Percentiles rank a stretch among this genome's conserved stretches.
phyloP scores from a whole-genome alignment of 306 rosid species.

The Ammopiptanthus mongolicus region DNA sequence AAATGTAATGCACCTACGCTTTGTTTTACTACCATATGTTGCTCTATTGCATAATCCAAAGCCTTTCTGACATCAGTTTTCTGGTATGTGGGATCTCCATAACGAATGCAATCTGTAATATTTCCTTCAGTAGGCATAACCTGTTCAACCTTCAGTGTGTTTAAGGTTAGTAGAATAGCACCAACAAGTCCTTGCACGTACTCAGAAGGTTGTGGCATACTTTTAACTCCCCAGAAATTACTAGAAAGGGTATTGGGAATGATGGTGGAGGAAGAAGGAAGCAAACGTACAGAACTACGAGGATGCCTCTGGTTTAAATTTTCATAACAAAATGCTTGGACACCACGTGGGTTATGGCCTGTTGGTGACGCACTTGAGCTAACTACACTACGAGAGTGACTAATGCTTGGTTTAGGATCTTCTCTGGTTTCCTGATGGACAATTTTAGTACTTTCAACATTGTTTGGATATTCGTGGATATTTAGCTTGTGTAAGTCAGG shows the following conservation, averaged over 20 bases:
- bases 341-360: slow-evolving; percentile 26
- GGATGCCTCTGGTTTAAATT: slow-evolving; percentile 35
- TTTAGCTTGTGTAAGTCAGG: slow-evolving; percentile 38
- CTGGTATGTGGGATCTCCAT: slow-evolving; percentile 57
- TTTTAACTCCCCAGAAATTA: slow-evolving; percentile 43
- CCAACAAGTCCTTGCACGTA: slow-evolving; percentile 52
- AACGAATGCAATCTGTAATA: slow-evolving; percentile 60
- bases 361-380: slow-evolving; percentile 21
- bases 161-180: slow-evolving; percentile 51
- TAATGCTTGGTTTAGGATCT: slow-evolving; percentile 28
- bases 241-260: slow-evolving; percentile 26
- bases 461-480: slow-evolving; percentile 26
- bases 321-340: slow-evolving; percentile 35
- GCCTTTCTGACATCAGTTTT: slow-evolving; percentile 58
- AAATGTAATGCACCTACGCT: slow-evolving; percentile 46
- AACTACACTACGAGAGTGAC: slow-evolving; percentile 22
- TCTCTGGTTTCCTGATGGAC: slow-evolving; percentile 35
- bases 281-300: slow-evolving; percentile 16
- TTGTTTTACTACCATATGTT: slow-evolving; percentile 45
- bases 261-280: slow-evolving; percentile 18
- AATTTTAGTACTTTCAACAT: slow-evolving; percentile 25
- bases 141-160: slow-evolving; percentile 58
- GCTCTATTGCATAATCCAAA: slow-evolving; percentile 57
- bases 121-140: slow-evolving; percentile 66
- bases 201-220: slow-evolving; percentile 46